Evolutionary conservation across 2,329 filamentous ascomycete genomes (phyloP), one percentile per base, ranked within the genome.

Genomic region (Aureobasidium melanogenum): DNA sequence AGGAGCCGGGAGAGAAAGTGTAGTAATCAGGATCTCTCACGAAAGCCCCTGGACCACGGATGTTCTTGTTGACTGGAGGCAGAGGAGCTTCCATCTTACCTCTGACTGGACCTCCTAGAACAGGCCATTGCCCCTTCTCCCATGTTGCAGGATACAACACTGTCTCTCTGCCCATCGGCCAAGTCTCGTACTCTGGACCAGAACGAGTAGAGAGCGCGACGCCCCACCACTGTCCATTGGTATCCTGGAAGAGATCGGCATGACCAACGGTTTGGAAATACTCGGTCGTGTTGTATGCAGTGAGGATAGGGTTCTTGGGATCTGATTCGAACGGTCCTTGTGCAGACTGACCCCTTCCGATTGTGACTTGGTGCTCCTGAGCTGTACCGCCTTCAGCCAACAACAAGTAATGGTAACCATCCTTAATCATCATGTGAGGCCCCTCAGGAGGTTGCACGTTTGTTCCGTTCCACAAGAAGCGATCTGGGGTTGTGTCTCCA

Each of bases 161-260:
- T 0, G 78, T 77, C 67, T 85, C 82, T 10, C 82, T 73, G 1
- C 81, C 82, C 81, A 83, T 82, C 0, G 80, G 79, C 64, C 79
- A 82, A 22, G 71, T 70, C 30, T 67, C 64, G 64, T 70, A 80
- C 17, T 70, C 69, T 0, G 76, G 74, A 0, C 76, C 79, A 17
- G 72, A 74, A 1, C 81, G 72, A 0, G 77, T 79, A 0, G 77
- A 72, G 1, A 84, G 69, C 1, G 75, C 74, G 5, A 79, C 71
- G 0, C 74, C 77, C 81, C 80, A 83, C 82, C 82, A 84, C 32
- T 79, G 76, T 0, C 78, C 80, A 0, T 65, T 38, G 0, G 64
- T 64, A 62, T 84, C 82, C 51, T 82, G 77, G 63, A 85, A 84
- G 2, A 84, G 63, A 63, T 85, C 82, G 0, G 80, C 78, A 58